Conservation (phyloP, 306 rosid genomes). For the Acacia confusa region DNA sequence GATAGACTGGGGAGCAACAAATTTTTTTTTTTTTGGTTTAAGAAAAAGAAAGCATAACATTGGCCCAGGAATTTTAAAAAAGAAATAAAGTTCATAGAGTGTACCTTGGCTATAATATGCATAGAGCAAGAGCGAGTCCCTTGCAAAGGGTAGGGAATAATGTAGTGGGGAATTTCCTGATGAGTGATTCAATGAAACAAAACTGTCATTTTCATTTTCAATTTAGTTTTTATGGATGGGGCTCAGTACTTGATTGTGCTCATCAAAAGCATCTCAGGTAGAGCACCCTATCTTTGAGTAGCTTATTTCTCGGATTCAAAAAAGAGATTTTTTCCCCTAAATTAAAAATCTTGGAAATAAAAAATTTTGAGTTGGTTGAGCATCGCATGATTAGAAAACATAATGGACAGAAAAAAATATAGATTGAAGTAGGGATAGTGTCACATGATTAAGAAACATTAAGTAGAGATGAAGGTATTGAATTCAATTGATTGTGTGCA, state of each 20-base stretch:
- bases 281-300: background rate
- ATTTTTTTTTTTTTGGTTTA: too few species aligned
- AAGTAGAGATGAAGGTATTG: background rate
- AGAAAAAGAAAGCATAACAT: too few species aligned
- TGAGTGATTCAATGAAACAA: background rate
- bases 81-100: background rate
- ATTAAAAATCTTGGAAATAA: background rate
- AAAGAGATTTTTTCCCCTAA: background rate
- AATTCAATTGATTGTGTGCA: background rate
- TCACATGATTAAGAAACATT: background rate
- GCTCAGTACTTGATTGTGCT: background rate
- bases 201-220: background rate
- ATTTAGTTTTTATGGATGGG: background rate
- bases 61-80: background rate
- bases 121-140: background rate
- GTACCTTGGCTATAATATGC: background rate
- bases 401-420: background rate
- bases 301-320: background rate
- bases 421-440: background rate
- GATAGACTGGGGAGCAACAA: too few species aligned
- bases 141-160: background rate
- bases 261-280: background rate
- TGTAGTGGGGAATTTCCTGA: background rate
- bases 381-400: background rate
- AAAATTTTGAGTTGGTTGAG: background rate